These are phyloP conservation scores for Candida khao-thaluensis DNA, from an alignment of 805 yeast species.

Conservation along the genomic window DNA sequence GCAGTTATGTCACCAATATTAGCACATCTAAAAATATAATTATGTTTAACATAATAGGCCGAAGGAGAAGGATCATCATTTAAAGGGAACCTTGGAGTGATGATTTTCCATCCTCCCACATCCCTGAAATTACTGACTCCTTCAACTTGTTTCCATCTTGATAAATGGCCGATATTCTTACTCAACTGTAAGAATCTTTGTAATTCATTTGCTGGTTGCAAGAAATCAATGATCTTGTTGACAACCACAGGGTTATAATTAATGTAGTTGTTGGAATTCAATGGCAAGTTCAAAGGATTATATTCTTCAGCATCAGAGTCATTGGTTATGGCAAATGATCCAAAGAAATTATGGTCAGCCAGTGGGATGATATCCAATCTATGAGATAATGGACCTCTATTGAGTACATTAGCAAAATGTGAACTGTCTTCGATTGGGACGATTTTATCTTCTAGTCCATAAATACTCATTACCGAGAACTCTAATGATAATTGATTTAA, in stretches of 20 bases:
- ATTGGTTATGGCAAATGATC: slow-evolving; percentile 38
- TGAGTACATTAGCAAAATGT: slow-evolving; percentile 55
- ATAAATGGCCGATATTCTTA: slow-evolving; percentile 34
- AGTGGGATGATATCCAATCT: slow-evolving; percentile 54
- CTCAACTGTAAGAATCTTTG: slow-evolving; percentile 48
- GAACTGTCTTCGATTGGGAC: slow-evolving; percentile 67
- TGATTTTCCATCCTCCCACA: slow-evolving; percentile 68
- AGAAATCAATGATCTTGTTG: slow-evolving; percentile 48
- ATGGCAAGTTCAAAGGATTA: slow-evolving; percentile 43
- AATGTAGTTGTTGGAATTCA: slow-evolving; percentile 42
- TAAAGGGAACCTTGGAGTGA: slow-evolving; percentile 25
- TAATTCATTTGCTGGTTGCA: slow-evolving; percentile 47
- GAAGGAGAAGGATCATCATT: slow-evolving; percentile 14
- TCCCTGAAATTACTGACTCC: slow-evolving; percentile 77
- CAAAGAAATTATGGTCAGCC: slow-evolving; percentile 84
- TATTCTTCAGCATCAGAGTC: slow-evolving; percentile 30
- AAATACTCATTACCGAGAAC: slow-evolving; percentile 61
- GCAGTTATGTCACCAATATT: slow-evolving; percentile 52
- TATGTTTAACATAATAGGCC: slow-evolving; percentile 47
- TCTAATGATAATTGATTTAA: slow-evolving; percentile 43
- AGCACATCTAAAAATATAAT: slow-evolving; percentile 63
- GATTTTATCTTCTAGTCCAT: slow-evolving; percentile 66
- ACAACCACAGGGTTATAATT: slow-evolving; percentile 60
- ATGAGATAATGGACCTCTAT: slow-evolving; percentile 49
- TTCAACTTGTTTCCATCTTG: slow-evolving; percentile 62